Evolutionary conservation across 257 asterid genomes (phyloP).

Genomic region (Solanum chaucha): DNA sequence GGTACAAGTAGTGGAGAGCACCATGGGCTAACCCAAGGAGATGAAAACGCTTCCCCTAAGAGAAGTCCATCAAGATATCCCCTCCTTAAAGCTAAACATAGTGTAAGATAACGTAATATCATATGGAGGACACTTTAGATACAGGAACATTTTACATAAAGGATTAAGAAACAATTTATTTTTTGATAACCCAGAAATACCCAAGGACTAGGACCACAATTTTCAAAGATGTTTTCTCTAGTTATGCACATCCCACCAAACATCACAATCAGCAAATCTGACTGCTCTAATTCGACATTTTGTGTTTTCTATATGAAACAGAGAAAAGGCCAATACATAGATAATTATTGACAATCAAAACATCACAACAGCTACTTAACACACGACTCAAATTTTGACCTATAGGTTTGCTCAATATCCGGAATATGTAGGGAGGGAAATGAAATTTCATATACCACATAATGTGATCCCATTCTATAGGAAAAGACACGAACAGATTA

Average conservation of each 20-base stretch:
- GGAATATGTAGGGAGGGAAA: neutral
- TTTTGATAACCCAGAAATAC: neutral
- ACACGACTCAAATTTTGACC: neutral
- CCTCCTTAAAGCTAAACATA: neutral
- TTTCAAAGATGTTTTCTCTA: neutral
- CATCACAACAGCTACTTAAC: neutral
- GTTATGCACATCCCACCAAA: neutral
- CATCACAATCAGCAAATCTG: neutral
- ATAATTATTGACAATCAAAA: neutral
- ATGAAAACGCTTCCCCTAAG: neutral
- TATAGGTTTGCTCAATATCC: neutral
- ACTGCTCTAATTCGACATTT: neutral
- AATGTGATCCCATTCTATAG: neutral
- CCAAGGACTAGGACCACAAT: neutral
- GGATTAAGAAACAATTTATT: neutral
- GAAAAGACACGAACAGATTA: neutral
- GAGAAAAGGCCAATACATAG: neutral
- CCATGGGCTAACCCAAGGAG: neutral
- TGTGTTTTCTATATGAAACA: neutral
- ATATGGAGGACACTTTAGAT: neutral
- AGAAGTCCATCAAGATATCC: neutral
- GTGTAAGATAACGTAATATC: neutral
- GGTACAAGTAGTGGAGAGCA: neutral
- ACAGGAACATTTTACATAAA: neutral
- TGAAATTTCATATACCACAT: neutral